Conservation (phyloP, 495 filamentous ascomycete genomes). For the Penicillium odoratum region DNA sequence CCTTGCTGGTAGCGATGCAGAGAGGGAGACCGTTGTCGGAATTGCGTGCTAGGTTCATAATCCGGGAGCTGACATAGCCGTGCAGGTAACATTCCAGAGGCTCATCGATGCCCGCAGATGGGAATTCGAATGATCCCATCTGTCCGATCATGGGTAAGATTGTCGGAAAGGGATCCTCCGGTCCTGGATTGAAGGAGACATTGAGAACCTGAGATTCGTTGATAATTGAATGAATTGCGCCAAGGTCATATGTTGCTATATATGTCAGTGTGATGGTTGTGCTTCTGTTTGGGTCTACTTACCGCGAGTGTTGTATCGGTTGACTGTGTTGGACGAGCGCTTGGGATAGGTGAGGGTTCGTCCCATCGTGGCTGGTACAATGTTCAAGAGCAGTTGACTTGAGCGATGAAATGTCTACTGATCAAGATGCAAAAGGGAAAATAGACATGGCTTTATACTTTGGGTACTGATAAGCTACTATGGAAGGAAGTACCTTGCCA, state of each 20-base stretch:
- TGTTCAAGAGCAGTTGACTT: too few species aligned
- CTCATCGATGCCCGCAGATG: conserved; percentile 63
- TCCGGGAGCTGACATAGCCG: conserved; percentile 77
- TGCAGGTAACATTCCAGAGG: conserved; percentile 82
- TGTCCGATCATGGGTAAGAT: conserved; percentile 87
- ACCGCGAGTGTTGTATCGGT: conserved; percentile 70
- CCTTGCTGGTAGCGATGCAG: conserved; percentile 64
- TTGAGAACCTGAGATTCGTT: conserved; percentile 78
- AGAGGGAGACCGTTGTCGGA: conserved; percentile 53
- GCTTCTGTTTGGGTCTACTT: conserved; percentile 3
- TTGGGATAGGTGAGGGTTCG: conserved; percentile 66
- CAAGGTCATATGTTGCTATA: conserved; percentile 70
- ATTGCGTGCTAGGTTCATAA: conserved; percentile 66
- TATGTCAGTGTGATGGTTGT: not conserved
- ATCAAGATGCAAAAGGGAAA: not conserved
- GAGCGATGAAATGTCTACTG: too few species aligned
- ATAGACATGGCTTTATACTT: not conserved
- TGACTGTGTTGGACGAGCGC: conserved; percentile 66
- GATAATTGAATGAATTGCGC: conserved; percentile 77
- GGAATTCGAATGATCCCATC: conserved; percentile 69
- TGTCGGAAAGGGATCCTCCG: conserved; percentile 67
- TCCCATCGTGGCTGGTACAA: conserved; percentile 36
- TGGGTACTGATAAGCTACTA: not conserved
- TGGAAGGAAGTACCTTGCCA: not conserved
- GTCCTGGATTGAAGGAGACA: conserved; percentile 71